Evolutionary conservation across 1,139 yeast genomes (phyloP).

Genomic region (Candida pseudoviswanathii): DNA sequence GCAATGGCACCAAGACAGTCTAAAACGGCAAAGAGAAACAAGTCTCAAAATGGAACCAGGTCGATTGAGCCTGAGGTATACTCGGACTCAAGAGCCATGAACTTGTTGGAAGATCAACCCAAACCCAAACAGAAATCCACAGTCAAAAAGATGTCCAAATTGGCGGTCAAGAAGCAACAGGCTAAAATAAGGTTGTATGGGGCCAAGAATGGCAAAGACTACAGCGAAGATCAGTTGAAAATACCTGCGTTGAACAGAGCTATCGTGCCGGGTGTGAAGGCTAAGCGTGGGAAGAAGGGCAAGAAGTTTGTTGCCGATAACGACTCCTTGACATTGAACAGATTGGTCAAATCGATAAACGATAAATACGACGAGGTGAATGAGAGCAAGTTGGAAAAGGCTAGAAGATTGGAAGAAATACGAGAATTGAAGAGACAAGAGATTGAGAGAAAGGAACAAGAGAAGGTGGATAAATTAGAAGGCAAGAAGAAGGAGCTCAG

Average conservation of each 20-base stretch:
- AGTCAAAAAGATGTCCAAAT: slow-evolving; percentile 52
- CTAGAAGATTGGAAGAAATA: slow-evolving; percentile 85
- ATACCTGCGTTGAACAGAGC: slow-evolving; percentile 82
- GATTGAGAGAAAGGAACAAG: slow-evolving; percentile 79
- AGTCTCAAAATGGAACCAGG: slow-evolving; percentile 55
- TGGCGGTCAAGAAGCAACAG: slow-evolving; percentile 64
- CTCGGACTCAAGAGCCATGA: slow-evolving; percentile 65
- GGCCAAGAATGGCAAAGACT: slow-evolving; percentile 63
- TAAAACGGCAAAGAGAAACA: slow-evolving; percentile 58
- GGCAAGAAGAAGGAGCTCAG: slow-evolving; percentile 78
- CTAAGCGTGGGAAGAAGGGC: slow-evolving; percentile 84
- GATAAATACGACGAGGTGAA: slow-evolving; percentile 80
- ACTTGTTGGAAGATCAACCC: slow-evolving; percentile 62
- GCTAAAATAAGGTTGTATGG: slow-evolving; percentile 69
- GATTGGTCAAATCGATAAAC: slow-evolving; percentile 78
- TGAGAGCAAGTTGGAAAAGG: slow-evolving; percentile 88
- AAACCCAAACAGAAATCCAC: slow-evolving; percentile 63
- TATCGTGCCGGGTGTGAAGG: slow-evolving; percentile 80
- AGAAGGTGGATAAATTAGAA: slow-evolving; percentile 68
- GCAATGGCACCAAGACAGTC: slow-evolving; percentile 62
- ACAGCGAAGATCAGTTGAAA: slow-evolving; percentile 75
- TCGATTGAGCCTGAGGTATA: slow-evolving; percentile 67
- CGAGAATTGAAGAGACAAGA: slow-evolving; percentile 86
- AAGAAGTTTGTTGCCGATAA: slow-evolving; percentile 81
- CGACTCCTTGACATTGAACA: slow-evolving; percentile 61